These are phyloP conservation scores for Mixia osmundae DNA, from an alignment of 1,284 basidiomycete genomes.

Conservation along the genomic window DNA sequence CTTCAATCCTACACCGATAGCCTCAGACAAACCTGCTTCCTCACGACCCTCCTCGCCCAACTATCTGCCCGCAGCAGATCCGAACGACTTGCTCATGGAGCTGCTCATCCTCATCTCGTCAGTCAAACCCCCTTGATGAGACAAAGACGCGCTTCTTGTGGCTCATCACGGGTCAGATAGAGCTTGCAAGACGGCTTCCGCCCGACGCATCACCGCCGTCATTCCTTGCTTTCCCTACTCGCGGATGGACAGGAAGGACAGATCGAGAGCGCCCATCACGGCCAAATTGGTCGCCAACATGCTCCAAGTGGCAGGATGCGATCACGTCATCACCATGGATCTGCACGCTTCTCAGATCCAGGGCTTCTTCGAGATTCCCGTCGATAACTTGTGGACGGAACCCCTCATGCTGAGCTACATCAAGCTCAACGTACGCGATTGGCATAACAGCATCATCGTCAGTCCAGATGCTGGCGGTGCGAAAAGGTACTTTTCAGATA, in stretches of 20 bases:
- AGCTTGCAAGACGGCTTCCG: slow-evolving; percentile 92
- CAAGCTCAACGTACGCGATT: slow-evolving; percentile 61
- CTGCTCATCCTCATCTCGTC: slow-evolving; percentile 27
- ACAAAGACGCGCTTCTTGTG: neutral
- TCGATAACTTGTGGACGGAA: slow-evolving; percentile 62
- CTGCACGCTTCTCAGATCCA: slow-evolving; percentile 96
- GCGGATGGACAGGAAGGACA: slow-evolving; percentile 85
- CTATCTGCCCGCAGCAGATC: slow-evolving; percentile 8
- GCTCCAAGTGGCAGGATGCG: slow-evolving; percentile 83
- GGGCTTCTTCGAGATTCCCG: slow-evolving; percentile 97
- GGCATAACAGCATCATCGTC: slow-evolving; percentile 79
- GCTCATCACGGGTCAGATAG: neutral
- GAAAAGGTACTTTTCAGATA: slow-evolving; percentile 44
- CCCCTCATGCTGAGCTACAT: slow-evolving; percentile 29
- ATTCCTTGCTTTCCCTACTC: slow-evolving; percentile 96
- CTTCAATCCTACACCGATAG: slow-evolving; percentile 19
- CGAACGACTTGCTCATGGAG: slow-evolving; percentile 38
- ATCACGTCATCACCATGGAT: slow-evolving; percentile 98
- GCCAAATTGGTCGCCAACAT: slow-evolving; percentile 97
- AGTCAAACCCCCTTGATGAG: neutral
- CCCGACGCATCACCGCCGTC: slow-evolving; percentile 87
- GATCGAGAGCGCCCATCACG: slow-evolving; percentile 84
- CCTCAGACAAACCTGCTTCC: neutral
- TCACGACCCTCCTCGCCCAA: slow-evolving; percentile 2
- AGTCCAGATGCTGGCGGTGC: slow-evolving; percentile 94